Conservation (phyloP, 441 rosid species). For the Melastoma candidum region DNA sequence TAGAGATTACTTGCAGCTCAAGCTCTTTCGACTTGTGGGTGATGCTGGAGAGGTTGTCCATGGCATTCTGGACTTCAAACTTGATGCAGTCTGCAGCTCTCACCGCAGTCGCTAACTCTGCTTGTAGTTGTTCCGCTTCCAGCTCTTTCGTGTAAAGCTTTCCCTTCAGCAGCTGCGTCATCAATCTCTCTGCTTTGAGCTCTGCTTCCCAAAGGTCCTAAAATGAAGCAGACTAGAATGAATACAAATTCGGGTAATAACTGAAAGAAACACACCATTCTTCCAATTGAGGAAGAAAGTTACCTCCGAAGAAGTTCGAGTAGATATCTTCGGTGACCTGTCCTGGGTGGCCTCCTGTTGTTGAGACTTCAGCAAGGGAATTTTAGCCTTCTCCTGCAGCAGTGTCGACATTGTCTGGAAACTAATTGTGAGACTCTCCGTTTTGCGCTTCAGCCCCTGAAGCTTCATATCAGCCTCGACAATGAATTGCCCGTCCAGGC, state of each 20-base stretch:
- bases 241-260: background rate
- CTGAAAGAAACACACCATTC: background rate
- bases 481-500: slow-evolving; percentile 60
- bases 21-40: slow-evolving; percentile 65
- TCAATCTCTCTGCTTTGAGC: slow-evolving; percentile 62
- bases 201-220: slow-evolving; percentile 53
- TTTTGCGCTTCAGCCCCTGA: slow-evolving; percentile 60
- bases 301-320: slow-evolving; percentile 51
- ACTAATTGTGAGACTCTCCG: slow-evolving; percentile 66
- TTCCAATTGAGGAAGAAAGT: slow-evolving; percentile 10
- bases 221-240: slow-evolving; percentile 11
- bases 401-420: slow-evolving; percentile 55
- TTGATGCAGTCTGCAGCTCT: slow-evolving; percentile 74
- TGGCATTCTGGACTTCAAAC: slow-evolving; percentile 56
- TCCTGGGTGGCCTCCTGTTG: slow-evolving; percentile 14
- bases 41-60: slow-evolving; percentile 61
- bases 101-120: slow-evolving; percentile 75
- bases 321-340: slow-evolving; percentile 25
- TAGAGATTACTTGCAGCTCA: slow-evolving; percentile 62
- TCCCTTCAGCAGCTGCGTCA: slow-evolving; percentile 67
- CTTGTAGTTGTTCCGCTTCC: slow-evolving; percentile 78
- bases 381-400: slow-evolving; percentile 53
- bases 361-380: slow-evolving; percentile 29
- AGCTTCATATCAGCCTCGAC: slow-evolving; percentile 66
- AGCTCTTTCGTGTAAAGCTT: slow-evolving; percentile 72